Evolutionary conservation across 768 basidiomycete genomes (phyloP).

Genomic region (Lentinula edodes): DNA sequence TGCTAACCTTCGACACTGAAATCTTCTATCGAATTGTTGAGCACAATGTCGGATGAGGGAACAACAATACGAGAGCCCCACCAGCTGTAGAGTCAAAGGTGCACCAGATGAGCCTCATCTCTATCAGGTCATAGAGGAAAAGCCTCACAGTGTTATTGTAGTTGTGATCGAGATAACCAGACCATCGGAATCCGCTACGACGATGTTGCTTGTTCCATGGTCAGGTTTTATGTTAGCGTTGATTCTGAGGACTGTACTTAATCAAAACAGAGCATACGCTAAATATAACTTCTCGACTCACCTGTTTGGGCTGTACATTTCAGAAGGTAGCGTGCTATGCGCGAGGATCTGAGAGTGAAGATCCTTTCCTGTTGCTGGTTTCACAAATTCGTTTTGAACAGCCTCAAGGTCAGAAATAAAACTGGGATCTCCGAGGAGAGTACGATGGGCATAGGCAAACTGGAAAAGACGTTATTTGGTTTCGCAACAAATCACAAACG

Average conservation of each 20-base stretch:
- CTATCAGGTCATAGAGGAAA: not conserved
- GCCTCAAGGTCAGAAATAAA: not conserved
- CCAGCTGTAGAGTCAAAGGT: not conserved
- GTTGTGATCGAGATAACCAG: conserved; percentile 6
- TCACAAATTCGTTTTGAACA: not conserved
- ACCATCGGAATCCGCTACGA: conserved; percentile 3
- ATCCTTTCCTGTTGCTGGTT: not conserved
- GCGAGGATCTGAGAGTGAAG: not conserved
- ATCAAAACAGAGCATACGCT: not conserved
- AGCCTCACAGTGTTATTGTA: conserved; percentile 1
- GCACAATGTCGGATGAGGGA: conserved; percentile 3
- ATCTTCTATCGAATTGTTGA: conserved; percentile 5
- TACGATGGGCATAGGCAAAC: conserved; percentile 4
- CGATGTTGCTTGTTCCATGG: conserved; percentile 1
- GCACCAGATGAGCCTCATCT: not conserved
- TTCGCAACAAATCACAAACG: too few species aligned
- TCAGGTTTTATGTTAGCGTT: not conserved
- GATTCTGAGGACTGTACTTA: not conserved
- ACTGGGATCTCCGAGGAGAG: conserved; percentile 2
- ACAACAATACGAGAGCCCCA: conserved; percentile 8
- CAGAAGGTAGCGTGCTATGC: not conserved
- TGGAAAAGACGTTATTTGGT: not conserved
- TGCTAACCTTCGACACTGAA: conserved; percentile 1
- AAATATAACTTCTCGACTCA: not conserved
- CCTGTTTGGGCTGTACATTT: not conserved